phyloP scores from a whole-genome alignment of 768 basidiomycete species.

The Psilocybe azurescens region DNA sequence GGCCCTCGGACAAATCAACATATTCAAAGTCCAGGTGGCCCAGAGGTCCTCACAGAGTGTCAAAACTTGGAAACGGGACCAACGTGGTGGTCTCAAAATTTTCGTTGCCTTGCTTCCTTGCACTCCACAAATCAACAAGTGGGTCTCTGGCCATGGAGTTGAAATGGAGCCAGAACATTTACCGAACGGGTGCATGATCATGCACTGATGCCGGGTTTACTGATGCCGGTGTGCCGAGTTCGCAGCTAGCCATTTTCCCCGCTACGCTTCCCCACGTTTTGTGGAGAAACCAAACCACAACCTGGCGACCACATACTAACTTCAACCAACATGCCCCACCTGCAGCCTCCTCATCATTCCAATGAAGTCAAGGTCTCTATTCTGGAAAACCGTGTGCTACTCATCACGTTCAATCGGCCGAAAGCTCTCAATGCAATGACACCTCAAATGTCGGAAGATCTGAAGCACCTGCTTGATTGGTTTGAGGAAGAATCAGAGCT shows the following conservation, averaged over 20 bases:
- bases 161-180: neutral
- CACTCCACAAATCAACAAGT: neutral
- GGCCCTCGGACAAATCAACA: constrained; percentile 12
- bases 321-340: constrained; percentile 20
- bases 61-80: too few species aligned
- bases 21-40: neutral
- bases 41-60: too few species aligned
- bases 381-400: constrained; percentile 43
- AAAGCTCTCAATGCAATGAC: constrained; percentile 77
- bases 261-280: too few species aligned
- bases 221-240: neutral
- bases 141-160: neutral
- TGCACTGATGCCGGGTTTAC: neutral
- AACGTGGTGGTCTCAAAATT: neutral
- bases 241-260: too few species aligned
- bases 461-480: constrained; percentile 65
- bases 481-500: constrained; percentile 73
- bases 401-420: constrained; percentile 65
- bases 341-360: constrained; percentile 38
- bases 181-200: neutral
- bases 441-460: constrained; percentile 56
- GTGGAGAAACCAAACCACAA: too few species aligned
- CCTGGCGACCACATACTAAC: neutral
- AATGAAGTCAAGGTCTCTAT: constrained; percentile 41
- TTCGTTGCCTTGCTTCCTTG: constrained; percentile 1